Conservation (phyloP, 139 green algal species). For the Monoraphidium neglectum region DNA sequence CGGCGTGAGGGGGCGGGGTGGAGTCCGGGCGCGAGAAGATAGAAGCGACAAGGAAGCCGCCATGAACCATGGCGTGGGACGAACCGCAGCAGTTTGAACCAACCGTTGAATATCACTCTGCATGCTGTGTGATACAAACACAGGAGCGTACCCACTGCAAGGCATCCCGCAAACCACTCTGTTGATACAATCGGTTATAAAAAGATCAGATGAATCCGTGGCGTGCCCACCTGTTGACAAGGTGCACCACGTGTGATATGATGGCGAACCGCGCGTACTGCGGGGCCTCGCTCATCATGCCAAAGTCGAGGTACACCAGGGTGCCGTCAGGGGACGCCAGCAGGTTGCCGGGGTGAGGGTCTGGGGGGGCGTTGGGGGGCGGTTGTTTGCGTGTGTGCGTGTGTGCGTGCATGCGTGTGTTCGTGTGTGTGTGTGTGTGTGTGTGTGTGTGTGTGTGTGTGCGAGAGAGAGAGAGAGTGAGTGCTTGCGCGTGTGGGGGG, state of each 20-base stretch:
- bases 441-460: no score
- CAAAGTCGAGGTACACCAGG: conserved; percentile 86
- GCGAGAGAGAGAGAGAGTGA: no score
- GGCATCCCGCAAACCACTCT: no score
- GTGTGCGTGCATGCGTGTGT: neutral
- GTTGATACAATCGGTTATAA: neutral
- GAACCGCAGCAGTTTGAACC: no score
- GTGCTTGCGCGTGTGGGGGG: no score
- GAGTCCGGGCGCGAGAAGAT: neutral
- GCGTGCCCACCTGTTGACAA: conserved; percentile 80
- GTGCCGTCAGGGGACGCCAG: conserved; percentile 83
- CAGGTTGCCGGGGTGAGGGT: conserved; percentile 82
- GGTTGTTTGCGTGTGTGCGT: neutral
- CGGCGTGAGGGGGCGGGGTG: neutral
- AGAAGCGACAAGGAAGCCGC: no score
- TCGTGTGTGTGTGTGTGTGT: neutral
- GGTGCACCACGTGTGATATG: conserved; percentile 96
- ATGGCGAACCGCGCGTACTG: conserved; percentile 83
- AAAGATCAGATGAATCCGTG: neutral
- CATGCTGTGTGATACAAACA: no score
- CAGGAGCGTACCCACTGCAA: no score
- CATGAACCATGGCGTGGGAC: no score
- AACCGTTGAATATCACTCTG: no score
- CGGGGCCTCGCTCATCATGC: conserved; percentile 95
- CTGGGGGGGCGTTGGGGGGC: neutral